Evolutionary conservation across 2,329 filamentous ascomycete genomes (phyloP).

Genomic region (Teratosphaeria epicoccoides): DNA sequence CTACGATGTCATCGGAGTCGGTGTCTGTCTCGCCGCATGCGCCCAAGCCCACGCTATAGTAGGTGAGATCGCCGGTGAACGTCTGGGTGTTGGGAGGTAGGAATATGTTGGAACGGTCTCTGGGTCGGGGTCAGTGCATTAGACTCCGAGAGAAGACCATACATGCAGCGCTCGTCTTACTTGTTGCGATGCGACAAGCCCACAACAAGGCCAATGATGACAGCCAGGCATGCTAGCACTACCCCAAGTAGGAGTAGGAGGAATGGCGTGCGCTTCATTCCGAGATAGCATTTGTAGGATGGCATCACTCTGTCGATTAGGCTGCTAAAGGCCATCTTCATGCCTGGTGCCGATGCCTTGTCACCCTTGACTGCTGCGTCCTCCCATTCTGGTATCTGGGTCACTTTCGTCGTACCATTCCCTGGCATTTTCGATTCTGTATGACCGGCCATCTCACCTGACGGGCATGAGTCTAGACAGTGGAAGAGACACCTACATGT

Average conservation of each 20-base stretch:
- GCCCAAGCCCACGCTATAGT: constrained; percentile 56
- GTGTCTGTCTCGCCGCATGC: constrained; percentile 54
- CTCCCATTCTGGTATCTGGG: constrained; percentile 21
- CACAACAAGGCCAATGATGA: constrained; percentile 34
- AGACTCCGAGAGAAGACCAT: background rate
- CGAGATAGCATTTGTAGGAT: constrained; percentile 30
- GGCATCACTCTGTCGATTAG: constrained; percentile 17
- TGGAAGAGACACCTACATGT: background rate
- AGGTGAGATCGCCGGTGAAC: constrained; percentile 57
- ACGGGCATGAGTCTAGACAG: background rate
- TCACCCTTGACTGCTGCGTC: constrained; percentile 5
- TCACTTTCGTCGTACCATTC: background rate
- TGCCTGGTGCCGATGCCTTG: background rate
- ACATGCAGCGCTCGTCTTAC: constrained; percentile 1
- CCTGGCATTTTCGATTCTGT: background rate
- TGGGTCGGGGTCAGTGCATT: background rate
- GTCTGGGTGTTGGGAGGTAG: constrained; percentile 42
- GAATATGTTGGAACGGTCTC: constrained; percentile 33
- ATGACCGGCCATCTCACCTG: background rate
- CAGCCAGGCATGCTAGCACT: constrained; percentile 26
- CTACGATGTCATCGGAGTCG: constrained; percentile 49
- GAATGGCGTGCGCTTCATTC: constrained; percentile 29
- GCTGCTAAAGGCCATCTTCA: background rate
- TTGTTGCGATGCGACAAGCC: constrained; percentile 21
- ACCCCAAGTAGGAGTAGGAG: constrained; percentile 25